A percentile compares a stretch with the other conserved stretches of the same genome.
Evolutionary conservation across 2,329 filamentous ascomycete species (phyloP).

Genomic region (Tolypocladium ophioglossoides): DNA sequence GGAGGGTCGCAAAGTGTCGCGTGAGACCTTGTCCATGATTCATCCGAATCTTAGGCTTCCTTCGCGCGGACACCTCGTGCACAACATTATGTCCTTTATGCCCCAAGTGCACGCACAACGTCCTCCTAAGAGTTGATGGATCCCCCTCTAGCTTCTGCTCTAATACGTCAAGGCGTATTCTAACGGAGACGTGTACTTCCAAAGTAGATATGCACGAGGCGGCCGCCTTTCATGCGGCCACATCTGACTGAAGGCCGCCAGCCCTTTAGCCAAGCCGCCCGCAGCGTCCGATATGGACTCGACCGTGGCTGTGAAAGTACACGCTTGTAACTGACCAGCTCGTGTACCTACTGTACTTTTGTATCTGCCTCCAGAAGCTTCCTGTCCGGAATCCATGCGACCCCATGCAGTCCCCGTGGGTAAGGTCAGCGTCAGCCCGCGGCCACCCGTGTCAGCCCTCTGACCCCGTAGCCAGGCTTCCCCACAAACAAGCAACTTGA

Average conservation of each 20-base stretch:
- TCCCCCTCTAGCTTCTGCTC: not conserved
- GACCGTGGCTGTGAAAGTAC: not conserved
- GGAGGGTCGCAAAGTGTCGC: not conserved
- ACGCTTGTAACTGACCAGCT: not conserved
- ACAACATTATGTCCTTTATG: not conserved
- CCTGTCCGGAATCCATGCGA: not conserved
- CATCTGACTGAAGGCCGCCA: not conserved
- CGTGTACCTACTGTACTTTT: not conserved
- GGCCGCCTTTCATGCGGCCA: constrained; percentile 3
- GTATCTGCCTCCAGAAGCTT: not conserved
- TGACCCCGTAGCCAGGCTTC: not conserved
- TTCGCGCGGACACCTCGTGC: not conserved
- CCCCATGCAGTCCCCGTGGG: not conserved
- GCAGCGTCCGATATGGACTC: not conserved
- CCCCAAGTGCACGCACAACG: not conserved
- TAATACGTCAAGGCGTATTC: not conserved
- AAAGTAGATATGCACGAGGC: not conserved
- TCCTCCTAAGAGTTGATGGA: not conserved
- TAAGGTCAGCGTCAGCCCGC: not conserved
- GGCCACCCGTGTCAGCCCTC: not conserved
- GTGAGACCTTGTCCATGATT: not conserved
- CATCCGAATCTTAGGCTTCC: not conserved
- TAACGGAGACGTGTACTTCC: not conserved
- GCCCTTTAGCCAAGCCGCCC: not conserved
- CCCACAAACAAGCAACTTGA: not conserved